These are phyloP conservation scores for Trypanosoma theileri DNA, from an alignment of 208 protist genomes.

Conservation along the genomic window DNA sequence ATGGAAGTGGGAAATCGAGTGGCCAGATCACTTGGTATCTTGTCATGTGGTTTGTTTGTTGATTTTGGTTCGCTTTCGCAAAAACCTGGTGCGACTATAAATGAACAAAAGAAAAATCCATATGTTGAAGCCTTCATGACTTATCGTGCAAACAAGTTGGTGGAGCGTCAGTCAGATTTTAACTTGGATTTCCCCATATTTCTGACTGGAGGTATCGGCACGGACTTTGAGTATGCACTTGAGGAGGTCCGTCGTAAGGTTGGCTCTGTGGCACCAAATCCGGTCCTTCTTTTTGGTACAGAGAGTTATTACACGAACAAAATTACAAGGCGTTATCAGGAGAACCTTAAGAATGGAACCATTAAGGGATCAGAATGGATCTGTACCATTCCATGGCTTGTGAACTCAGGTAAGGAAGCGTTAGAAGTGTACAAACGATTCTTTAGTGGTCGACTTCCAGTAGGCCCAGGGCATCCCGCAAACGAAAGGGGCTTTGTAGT, in stretches of 20 bases:
- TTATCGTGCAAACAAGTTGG: constrained; percentile 90
- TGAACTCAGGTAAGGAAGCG: constrained; percentile 79
- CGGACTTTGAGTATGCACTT: constrained; percentile 93
- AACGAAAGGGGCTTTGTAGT: constrained; percentile 89
- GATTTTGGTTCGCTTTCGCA: constrained; percentile 85
- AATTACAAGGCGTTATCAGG: constrained; percentile 73
- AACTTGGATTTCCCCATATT: constrained; percentile 94
- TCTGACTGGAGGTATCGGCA: constrained; percentile 89
- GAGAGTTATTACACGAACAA: constrained; percentile 77
- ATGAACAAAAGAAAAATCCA: constrained; percentile 91
- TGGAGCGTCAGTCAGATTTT: constrained; percentile 93
- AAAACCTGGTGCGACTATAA: constrained; percentile 89
- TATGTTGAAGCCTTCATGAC: constrained; percentile 93
- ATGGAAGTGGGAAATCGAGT: constrained; percentile 95
- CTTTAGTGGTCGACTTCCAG: constrained; percentile 75
- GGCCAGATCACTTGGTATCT: constrained; percentile 84
- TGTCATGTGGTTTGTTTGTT: constrained; percentile 90
- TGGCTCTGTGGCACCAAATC: constrained; percentile 74
- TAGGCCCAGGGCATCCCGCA: constrained; percentile 61
- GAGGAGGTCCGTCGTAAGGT: constrained; percentile 94
- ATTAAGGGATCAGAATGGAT: constrained; percentile 94
- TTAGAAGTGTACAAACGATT: constrained; percentile 86
- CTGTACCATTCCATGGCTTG: constrained; percentile 88
- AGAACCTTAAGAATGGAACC: constrained; percentile 77
- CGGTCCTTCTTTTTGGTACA: constrained; percentile 88